Base-by-base conservation (phyloP, 495 filamentous ascomycete genomes). In the Melanomma pulvis-pyrius region DNA sequence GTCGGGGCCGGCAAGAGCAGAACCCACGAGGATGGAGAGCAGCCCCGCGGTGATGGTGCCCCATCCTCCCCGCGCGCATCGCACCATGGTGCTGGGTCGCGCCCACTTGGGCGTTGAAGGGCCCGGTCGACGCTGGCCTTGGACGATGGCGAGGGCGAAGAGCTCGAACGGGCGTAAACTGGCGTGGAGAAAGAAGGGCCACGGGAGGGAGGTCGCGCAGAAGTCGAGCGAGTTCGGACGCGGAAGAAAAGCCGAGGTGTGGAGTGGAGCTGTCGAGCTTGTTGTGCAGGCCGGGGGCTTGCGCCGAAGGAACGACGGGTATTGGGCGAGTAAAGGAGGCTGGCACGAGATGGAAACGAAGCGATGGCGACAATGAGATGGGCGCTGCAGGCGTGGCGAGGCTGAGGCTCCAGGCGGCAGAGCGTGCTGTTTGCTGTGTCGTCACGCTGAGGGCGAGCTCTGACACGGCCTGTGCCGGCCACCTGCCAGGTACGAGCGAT, bases 1-100 rank as follows among this genome's bases (percentile, higher is more conserved):
- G 61, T 68, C 72, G 41, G 63, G 61, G 22, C 65, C 69, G 0
- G 64, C 69, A 34, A 68, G 49, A 25, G 63, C 48, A 13, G 68
- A 24, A 8, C 54, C 60, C 8, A 49, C 52, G 24, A 65, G 19
- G 54, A 61, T 39, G 32, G 68, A 60, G 41, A 71, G 44, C 29
- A 71, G 65, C 12, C 56, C 59, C 13, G 69, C 65, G n/a, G 64
- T 48, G 53, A 59, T 46, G n/a, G 50, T 24, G 52, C 69, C 34
- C 69, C 65, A 65, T 56, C 58, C 60, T 51, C 55, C 26, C 7
- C 50, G 46, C 17, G 55, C 9, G 56, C 60, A 64, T 32, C 32
- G 47, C 60, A 19, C 25, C 25, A 41, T 24, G 5, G 32, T 15
- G 25, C 17, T 59, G 30, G 63, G 9, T 57, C 28, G 28, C 53